Evolutionary conservation across 2,329 filamentous ascomycete species (phyloP), one percentile per base, ranked within the genome.

Genomic region (Fusarium acutatum): DNA sequence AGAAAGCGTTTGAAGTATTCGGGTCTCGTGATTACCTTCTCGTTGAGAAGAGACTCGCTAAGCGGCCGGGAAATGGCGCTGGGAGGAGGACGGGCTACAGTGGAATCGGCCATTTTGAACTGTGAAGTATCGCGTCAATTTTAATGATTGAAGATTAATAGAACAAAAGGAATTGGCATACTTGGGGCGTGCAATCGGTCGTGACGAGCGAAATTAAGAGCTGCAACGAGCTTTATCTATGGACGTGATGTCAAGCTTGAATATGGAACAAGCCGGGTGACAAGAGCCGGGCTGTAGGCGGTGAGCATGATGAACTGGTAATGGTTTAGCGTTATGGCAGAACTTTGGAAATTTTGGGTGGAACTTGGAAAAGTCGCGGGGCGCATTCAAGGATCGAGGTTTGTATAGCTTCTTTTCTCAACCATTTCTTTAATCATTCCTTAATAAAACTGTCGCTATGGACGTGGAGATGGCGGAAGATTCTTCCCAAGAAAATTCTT

Each of bases 11-110:
- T 30, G 14, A n/a, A 32, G 44, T 26, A 34, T 67, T 37, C 20
- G n/a, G 44, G 40, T 54, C 46, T 57, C 43, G 47, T 60, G 62
- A 72, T 80, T 91, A 98, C 96, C 95, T 99, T 99, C 87, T 99
- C 96, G 86, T 98, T 98, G 82, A 99, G 90, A 80, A 99, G 91
- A 81, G 96, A 94, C 88, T 99, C 96, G 88, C 96, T 98, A 86
- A 98, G 93, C 74, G 96, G 96, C 84, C 94, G 91, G 83, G 92
- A 89, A 82, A 93, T 88, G 74, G 90, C 88, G 83, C 89, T 88
- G 79, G 91, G 88, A 75, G 88, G 84, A 80, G 89, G 84, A 81
- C 79, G 78, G 72, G 77, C 72, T 70, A 80, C 77, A 67, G 80
- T 77, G 87, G 86, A 86, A 79, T 89, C 87, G 78, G 88, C 83